Percentiles rank a stretch among this genome's conserved stretches.
Conservation (phyloP, 129 eudicot species). For the Heracleum sosnowskyi region DNA sequence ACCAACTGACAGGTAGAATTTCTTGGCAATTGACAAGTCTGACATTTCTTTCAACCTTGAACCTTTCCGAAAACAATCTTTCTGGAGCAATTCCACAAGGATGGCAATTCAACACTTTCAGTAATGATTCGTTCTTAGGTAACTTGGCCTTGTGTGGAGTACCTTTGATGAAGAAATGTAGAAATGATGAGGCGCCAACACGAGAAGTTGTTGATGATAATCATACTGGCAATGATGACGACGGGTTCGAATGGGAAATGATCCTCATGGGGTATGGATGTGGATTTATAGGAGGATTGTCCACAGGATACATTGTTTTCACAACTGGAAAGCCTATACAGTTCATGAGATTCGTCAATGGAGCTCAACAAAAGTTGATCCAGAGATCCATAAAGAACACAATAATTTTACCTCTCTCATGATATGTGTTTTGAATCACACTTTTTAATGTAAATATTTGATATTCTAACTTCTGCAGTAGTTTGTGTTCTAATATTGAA, state of each 20-base stretch:
- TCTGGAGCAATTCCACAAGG: conserved; percentile 20
- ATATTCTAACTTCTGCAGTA: too few species aligned
- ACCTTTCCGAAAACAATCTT: conserved; percentile 25
- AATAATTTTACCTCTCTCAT: too few species aligned
- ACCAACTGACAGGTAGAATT: conserved; percentile 23
- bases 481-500: background rate
- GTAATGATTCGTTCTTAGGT: conserved; percentile 6
- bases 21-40: conserved; percentile 10
- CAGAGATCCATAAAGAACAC: too few species aligned
- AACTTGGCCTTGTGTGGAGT: conserved; percentile 23
- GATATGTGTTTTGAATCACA: too few species aligned
- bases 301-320: background rate
- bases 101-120: conserved; percentile 25
- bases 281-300: background rate
- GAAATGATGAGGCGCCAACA: background rate
- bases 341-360: too few species aligned
- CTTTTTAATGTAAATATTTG: too few species aligned
- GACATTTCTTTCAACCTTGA: conserved; percentile 15
- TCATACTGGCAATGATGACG: background rate
- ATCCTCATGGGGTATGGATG: conserved; percentile 13
- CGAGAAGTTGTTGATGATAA: background rate
- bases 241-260: conserved; percentile 25
- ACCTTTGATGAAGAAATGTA: conserved; percentile 28
- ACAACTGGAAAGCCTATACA: background rate
- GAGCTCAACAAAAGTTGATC: too few species aligned